Evolutionary conservation across 768 basidiomycete species (phyloP), one percentile per base, ranked within the genome.

Genomic region (Pholiota molesta): DNA sequence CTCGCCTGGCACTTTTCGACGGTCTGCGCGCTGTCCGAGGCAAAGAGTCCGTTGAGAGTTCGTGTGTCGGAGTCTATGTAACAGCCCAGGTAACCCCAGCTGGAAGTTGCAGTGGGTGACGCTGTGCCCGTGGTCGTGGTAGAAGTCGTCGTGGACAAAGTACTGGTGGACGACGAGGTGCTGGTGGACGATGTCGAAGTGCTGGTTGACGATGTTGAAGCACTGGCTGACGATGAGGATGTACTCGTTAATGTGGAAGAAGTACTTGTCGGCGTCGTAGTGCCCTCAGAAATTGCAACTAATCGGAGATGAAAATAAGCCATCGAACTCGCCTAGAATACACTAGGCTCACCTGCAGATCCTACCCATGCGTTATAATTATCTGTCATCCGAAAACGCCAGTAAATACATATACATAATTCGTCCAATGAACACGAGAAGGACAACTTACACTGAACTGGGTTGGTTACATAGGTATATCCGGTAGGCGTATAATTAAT

Each of bases 341-440:
- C 19, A 13, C 21, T 40, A 55, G 23, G 72, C 76, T 60, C 59
- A 80, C 79, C 72, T 5, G 80, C 81, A 57, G 77, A 76, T n/a
- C 84, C 83, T 40, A 83, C 84, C 70, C 80, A 88, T 0, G 81
- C 85, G 67, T 88, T 90, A 72, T 82, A 89, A 66, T 89, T 89
- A 71, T 89, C 87, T 78, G 26, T 52, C 7, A 65, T 55, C 33
- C 47, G 29, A 40, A 69, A 73, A 59, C 63, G 26, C 26, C 5
- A 33, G 28, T 52, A 23, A 33, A 40, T 37, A 19, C 45, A n/a
- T 21, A 29, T n/a, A n/a, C n/a, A n/a, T 21, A 13, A 62, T 11
- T 37, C 35, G 35, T 37, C 11, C 39, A 31, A 16, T n/a, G 31
- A 9, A 44, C 35, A 26, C 52, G 10, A 55, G 14, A 60, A 57